Percentiles rank a stretch among this genome's conserved stretches.
These are phyloP conservation scores for Lycium barbarum DNA, from an alignment of 257 asterid genomes.

Conservation along the genomic window DNA sequence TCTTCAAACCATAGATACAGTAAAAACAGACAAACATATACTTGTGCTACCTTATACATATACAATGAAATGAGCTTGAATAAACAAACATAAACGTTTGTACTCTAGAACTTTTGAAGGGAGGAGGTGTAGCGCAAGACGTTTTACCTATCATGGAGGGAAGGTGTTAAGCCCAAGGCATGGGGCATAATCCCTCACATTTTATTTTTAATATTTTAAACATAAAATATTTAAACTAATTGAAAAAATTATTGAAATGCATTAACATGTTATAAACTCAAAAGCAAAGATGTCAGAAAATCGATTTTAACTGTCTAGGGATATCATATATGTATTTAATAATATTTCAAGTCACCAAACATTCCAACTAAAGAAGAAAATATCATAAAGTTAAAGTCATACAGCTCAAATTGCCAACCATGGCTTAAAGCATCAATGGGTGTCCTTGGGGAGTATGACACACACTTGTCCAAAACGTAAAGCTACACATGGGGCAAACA, in stretches of 20 bases:
- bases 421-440: neutral
- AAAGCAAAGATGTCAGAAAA: neutral
- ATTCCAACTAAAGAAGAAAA: neutral
- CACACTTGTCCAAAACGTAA: neutral
- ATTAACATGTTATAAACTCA: neutral
- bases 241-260: neutral
- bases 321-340: neutral
- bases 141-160: neutral
- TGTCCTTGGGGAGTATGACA: neutral
- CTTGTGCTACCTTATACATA: neutral
- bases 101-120: neutral
- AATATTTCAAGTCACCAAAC: neutral
- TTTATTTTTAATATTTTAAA: neutral
- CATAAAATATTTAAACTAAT: neutral
- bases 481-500: neutral
- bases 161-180: constrained; percentile 18
- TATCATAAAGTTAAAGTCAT: neutral
- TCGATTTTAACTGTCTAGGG: neutral
- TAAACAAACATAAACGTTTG: neutral
- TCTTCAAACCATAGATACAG: neutral
- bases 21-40: neutral
- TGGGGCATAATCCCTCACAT: neutral
- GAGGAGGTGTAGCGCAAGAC: neutral
- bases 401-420: neutral
- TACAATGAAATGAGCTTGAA: neutral